Evolutionary conservation across 768 basidiomycete genomes (phyloP), one percentile per base, ranked within the genome.

Genomic region (Lactarius hengduanensis): DNA sequence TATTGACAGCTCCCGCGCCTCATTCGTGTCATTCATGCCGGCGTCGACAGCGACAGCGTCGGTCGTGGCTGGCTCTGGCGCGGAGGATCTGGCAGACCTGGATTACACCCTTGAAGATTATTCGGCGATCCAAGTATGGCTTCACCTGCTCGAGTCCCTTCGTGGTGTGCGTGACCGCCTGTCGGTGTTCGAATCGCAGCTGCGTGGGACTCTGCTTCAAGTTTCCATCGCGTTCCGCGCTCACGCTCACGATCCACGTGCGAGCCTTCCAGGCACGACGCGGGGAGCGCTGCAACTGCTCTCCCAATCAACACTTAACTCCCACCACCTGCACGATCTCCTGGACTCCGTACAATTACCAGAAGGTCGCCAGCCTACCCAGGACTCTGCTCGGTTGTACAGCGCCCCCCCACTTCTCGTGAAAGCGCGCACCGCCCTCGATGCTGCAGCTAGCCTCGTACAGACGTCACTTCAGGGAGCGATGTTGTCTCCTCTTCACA

Each of bases 21-120:
- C 71, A 2, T 70, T 72, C 57, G 57, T 34, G 26, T 45, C 57
- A 6, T 73, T 75, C 0, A 63, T 32, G 0, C 59, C 71, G 55
- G 28, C 76, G 69, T 67, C 74, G 62, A 40, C 76, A 67, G 57
- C 74, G 62, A 40, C 76, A 67, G 57, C 75, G 61, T 78, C 84
- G 1, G 61, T 73, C 15, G 75, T 74, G 4, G 83, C 50, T 36
- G 57, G 30, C 16, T 55, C 57, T 3, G 57, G 41, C 4, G 53
- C 80, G 38, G 84, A 83, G 62, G 93, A 94, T 59, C 79, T 95
- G 41, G 85, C 86, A 0, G 90, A 90, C 72, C 77, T 92, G 67
- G 77, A 98, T 77, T 98, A 97, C 72, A 88, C 91, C 2, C 79
- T 88, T 4, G 87, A 93, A 64, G 96, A 98, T 76, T 97, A 94